phyloP scores from a whole-genome alignment of 2,329 filamentous ascomycete genomes.

The Cordyceps fumosorosea region DNA sequence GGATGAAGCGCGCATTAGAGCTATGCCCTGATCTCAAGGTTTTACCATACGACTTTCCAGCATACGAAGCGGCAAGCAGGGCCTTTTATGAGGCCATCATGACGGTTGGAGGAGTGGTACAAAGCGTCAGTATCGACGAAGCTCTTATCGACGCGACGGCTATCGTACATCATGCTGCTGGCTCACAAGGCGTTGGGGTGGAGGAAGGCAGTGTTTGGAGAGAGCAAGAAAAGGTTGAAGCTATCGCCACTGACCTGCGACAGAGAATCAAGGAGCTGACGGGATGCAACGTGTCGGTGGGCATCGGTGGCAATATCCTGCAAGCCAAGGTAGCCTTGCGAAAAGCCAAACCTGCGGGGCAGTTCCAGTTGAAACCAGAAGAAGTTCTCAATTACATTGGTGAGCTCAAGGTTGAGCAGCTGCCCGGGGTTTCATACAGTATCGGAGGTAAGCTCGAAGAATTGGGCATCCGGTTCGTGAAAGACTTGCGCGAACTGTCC shows the following conservation, averaged over 20 bases:
- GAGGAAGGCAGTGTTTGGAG: constrained; percentile 64
- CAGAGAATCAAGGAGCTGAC: constrained; percentile 66
- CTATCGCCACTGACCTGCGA: constrained; percentile 59
- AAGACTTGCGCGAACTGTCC: constrained; percentile 70
- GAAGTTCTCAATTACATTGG: constrained; percentile 71
- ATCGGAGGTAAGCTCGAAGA: constrained; percentile 84
- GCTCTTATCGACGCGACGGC: constrained; percentile 78
- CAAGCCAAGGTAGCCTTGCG: constrained; percentile 85
- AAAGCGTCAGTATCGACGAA: constrained; percentile 96
- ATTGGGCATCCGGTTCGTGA: constrained; percentile 73
- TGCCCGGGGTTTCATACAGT: constrained; percentile 90
- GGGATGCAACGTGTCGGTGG: constrained; percentile 82
- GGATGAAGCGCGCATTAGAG: constrained; percentile 88
- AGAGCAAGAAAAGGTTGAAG: constrained; percentile 73
- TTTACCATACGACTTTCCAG: constrained; percentile 91
- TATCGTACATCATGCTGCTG: constrained; percentile 58
- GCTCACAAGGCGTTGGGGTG: constrained; percentile 56
- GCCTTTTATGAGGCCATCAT: constrained; percentile 83
- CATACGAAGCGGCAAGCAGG: constrained; percentile 85
- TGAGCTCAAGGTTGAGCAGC: constrained; percentile 66
- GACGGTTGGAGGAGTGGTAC: constrained; percentile 71
- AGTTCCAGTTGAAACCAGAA: constrained; percentile 80
- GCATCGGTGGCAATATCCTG: constrained; percentile 85
- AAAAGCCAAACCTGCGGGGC: constrained; percentile 90
- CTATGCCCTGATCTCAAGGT: constrained; percentile 81